Evolutionary conservation across 768 basidiomycete species (phyloP), one percentile per base, ranked within the genome.

Genomic region (Tulasnella sp.): DNA sequence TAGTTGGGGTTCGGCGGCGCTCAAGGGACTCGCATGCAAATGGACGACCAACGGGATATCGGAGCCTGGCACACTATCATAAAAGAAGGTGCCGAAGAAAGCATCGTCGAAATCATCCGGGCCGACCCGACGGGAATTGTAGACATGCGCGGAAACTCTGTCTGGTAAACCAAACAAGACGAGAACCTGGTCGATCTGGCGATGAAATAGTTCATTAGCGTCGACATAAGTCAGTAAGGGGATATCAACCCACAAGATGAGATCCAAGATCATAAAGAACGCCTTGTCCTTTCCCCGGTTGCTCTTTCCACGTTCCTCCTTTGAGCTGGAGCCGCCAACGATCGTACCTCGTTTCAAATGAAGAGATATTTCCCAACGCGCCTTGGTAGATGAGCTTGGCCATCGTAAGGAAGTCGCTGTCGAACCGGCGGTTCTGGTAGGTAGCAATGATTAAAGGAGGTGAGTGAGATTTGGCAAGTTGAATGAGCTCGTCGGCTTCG

Each of bases 221-320:
- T n/a, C 29, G 22, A n/a, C 71, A 8, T 16, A 29, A 17, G 16
- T 37, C 19, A 39, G 6, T 26, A 29, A 52, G 19, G 29, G 22
- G 22, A 62, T 14, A 41, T 35, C 26, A 35, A n/a, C 73, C 9
- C 9, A 80, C 78, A 1, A 83, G 73, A 67, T 83, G 82, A 14
- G 79, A 78, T 2, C 82, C 82, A 17, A 82, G 76, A 75, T 82
- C 81, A 72, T 79, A 83, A 5, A 80, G 78, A 1, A 77, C 76
- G 17, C 81, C 81, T 37, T 79, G 78, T n/a, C 78, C 78, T 42
- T 79, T 76, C 2, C 79, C 77, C 1, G 78, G 73, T 6, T 76
- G 74, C 65, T 81, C 81, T 72, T 82, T 82, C 81, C 82, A 83
- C 5, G 73, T 62, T 4, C 68, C 73, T 7, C 74, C 74, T 41